Evolutionary conservation across 2,329 filamentous ascomycete species (phyloP).

Genomic region (Alternaria infectoria): DNA sequence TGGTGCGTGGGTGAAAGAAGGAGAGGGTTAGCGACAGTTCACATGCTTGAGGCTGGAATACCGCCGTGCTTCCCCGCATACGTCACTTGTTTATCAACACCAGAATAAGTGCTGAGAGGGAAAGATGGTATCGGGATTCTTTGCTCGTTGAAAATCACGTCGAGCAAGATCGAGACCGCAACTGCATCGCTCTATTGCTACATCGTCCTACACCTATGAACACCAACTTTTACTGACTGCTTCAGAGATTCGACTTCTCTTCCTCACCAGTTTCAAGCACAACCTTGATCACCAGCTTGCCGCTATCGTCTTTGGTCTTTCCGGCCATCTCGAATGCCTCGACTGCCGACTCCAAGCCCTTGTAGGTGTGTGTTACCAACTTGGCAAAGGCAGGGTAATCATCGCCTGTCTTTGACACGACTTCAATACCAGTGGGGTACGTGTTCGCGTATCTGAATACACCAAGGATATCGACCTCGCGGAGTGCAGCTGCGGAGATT

Average conservation of each 20-base stretch:
- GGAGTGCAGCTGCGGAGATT: constrained; percentile 72
- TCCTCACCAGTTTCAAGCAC: constrained; percentile 58
- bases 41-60: neutral
- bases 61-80: constrained; percentile 4
- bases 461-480: constrained; percentile 79
- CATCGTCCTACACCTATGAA: neutral
- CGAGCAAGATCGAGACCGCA: neutral
- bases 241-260: constrained; percentile 23
- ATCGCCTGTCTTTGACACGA: constrained; percentile 54
- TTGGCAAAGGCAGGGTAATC: constrained; percentile 69
- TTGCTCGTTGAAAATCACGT: too few species aligned
- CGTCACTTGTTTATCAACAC: constrained; percentile 4
- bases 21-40: neutral
- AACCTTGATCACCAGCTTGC: constrained; percentile 75
- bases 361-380: constrained; percentile 76
- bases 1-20: neutral
- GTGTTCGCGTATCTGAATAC: constrained; percentile 81
- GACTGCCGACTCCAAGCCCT: constrained; percentile 66
- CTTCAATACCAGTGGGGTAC: constrained; percentile 73
- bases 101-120: neutral
- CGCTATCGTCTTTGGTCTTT: constrained; percentile 70
- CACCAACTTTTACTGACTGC: neutral
- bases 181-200: neutral
- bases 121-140: neutral
- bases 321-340: constrained; percentile 74